Conservation (phyloP, 208 protist genomes). For the Perkinsela sp. region DNA sequence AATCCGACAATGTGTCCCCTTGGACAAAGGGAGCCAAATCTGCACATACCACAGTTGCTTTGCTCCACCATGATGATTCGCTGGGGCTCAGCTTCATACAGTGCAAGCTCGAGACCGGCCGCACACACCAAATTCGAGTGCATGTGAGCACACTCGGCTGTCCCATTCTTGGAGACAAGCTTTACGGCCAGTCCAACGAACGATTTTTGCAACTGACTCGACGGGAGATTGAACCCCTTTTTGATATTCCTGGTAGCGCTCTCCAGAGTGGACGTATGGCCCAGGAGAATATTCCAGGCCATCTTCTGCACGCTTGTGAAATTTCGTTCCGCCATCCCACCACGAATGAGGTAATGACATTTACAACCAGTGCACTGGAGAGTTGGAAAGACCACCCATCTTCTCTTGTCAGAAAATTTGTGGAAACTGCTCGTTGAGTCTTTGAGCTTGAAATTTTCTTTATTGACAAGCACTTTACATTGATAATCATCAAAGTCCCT, state of each 20-base stretch:
- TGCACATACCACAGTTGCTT: conserved; percentile 14
- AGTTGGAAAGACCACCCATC: background rate
- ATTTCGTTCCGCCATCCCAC: background rate
- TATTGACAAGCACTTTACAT: too few relatives aligned
- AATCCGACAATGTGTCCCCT: background rate
- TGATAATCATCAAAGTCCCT: too few relatives aligned
- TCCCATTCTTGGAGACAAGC: conserved; percentile 46
- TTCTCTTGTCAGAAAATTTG: too few relatives aligned
- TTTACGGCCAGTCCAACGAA: conserved; percentile 14
- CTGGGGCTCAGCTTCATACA: conserved; percentile 17
- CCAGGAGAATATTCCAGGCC: background rate
- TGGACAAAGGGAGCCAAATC: conserved; percentile 6
- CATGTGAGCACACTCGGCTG: conserved; percentile 33
- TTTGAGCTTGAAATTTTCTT: too few relatives aligned
- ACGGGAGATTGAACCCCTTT: background rate
- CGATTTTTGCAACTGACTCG: background rate
- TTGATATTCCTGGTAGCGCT: background rate
- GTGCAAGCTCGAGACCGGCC: conserved; percentile 24
- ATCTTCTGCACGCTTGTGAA: background rate
- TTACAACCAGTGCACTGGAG: background rate
- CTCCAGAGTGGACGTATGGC: background rate
- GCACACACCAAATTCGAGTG: conserved; percentile 40
- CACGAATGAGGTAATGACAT: background rate
- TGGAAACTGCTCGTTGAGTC: too few relatives aligned
- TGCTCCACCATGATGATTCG: conserved; percentile 8